Percentiles rank a stretch among this genome's conserved stretches.
phyloP scores from a whole-genome alignment of 73 alveolate genomes.

The Blepharisma japonicum region DNA sequence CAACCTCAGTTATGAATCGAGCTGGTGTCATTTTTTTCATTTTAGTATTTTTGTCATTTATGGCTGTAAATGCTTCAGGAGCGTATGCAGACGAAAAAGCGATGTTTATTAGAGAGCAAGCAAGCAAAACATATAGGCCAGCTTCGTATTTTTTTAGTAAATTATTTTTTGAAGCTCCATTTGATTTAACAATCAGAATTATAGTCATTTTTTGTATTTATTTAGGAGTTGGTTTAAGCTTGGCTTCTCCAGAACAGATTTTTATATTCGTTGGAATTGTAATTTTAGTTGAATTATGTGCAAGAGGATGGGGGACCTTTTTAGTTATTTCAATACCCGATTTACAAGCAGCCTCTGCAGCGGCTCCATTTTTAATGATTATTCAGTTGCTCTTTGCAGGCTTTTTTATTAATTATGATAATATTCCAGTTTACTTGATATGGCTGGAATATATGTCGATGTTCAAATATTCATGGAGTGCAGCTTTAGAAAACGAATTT shows the following conservation, averaged over 20 bases:
- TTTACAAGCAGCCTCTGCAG: constrained; percentile 25
- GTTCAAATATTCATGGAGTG: constrained; percentile 27
- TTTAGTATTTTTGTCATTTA: constrained; percentile 11
- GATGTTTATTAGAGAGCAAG: constrained; percentile 3
- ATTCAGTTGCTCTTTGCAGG: constrained; percentile 19
- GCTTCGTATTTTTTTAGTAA: constrained; percentile 4
- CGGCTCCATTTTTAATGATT: constrained; percentile 19
- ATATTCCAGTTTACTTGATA: constrained; percentile 27
- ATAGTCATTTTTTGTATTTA: constrained; percentile 6
- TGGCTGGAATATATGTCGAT: constrained; percentile 30
- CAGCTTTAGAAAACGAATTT: not conserved
- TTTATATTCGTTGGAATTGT: constrained; percentile 15
- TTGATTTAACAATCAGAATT: not conserved
- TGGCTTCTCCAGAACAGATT: not conserved
- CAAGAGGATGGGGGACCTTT: constrained; percentile 26
- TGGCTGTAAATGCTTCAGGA: not conserved
- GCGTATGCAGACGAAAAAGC: constrained; percentile 1
- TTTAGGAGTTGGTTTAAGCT: constrained; percentile 22
- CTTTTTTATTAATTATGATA: constrained; percentile 27
- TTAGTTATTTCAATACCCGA: not conserved
- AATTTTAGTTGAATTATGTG: not conserved
- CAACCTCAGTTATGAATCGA: not conserved
- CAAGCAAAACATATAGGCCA: not conserved
- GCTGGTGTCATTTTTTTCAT: constrained; percentile 20
- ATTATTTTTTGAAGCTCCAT: constrained; percentile 2